Conservation (phyloP, 2,329 filamentous ascomycete genomes). For the Alternaria infectoria region DNA sequence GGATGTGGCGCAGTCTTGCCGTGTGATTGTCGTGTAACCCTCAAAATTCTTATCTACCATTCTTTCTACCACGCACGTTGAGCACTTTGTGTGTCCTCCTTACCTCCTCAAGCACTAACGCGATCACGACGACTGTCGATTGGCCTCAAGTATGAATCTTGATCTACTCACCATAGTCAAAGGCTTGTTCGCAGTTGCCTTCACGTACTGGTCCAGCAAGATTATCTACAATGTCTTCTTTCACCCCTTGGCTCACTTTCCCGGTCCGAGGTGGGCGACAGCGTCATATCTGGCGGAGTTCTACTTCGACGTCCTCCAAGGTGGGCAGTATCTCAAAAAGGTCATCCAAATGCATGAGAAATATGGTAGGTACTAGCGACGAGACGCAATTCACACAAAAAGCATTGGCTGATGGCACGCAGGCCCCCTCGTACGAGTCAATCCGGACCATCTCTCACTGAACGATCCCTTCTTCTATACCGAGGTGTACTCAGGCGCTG, state of each 20-base stretch:
- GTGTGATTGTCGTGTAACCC: not conserved
- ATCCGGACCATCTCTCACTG: constrained; percentile 13
- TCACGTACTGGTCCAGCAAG: constrained; percentile 7
- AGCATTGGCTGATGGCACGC: not conserved
- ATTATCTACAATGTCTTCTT: constrained; percentile 14
- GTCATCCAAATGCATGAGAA: constrained; percentile 42
- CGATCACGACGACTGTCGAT: not conserved
- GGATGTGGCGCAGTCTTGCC: not conserved
- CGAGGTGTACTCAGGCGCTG: not conserved
- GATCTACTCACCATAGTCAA: not conserved
- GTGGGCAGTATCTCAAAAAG: constrained; percentile 42
- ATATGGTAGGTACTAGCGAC: constrained; percentile 10
- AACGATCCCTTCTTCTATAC: constrained; percentile 13
- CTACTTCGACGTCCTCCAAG: constrained; percentile 16
- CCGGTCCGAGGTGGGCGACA: constrained; percentile 17
- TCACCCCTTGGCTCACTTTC: constrained; percentile 15
- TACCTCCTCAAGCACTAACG: not conserved
- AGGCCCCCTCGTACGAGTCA: constrained; percentile 23
- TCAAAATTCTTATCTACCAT: not conserved
- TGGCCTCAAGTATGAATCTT: not conserved
- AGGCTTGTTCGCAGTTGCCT: not conserved
- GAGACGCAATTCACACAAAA: not conserved
- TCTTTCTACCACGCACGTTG: not conserved
- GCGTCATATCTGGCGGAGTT: constrained; percentile 10
- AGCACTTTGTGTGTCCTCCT: not conserved